Percentiles rank a stretch among this genome's conserved stretches.
These are phyloP conservation scores for Phylloboletellus chloephorus DNA, from an alignment of 1,284 basidiomycete genomes.

Conservation along the genomic window DNA sequence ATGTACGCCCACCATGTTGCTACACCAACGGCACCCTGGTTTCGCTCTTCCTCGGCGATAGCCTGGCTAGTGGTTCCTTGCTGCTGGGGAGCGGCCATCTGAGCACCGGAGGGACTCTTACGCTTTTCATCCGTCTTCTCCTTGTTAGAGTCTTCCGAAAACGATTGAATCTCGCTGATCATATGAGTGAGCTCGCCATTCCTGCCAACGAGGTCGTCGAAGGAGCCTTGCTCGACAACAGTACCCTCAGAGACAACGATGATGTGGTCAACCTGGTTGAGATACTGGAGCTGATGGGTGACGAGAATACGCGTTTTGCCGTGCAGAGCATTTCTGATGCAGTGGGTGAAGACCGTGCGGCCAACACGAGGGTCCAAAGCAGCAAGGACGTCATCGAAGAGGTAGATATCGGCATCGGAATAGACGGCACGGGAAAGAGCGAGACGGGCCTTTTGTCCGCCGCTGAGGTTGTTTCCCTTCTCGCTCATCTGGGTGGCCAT, in stretches of 20 bases:
- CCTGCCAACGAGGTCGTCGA: slow-evolving; percentile 34
- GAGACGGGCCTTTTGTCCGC: slow-evolving; percentile 48
- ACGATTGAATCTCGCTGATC: slow-evolving; percentile 32
- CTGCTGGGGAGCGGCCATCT: slow-evolving; percentile 11
- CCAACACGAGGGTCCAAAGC: slow-evolving; percentile 56
- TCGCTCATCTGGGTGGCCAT: slow-evolving; percentile 58
- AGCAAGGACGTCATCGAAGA: slow-evolving; percentile 46
- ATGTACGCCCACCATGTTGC: slow-evolving; percentile 32
- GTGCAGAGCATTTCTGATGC: slow-evolving; percentile 48
- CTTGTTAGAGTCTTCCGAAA: slow-evolving; percentile 31
- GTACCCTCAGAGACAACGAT: slow-evolving; percentile 46
- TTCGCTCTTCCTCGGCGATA: slow-evolving; percentile 53
- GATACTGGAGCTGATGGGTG: slow-evolving; percentile 57
- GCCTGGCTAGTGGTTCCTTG: slow-evolving; percentile 37
- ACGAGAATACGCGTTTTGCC: slow-evolving; percentile 52
- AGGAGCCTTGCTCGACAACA: slow-evolving; percentile 39
- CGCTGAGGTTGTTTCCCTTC: slow-evolving; percentile 48
- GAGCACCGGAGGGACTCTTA: slow-evolving; percentile 13
- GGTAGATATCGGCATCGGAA: slow-evolving; percentile 45
- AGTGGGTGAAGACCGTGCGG: slow-evolving; percentile 55
- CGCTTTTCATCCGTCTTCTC: slow-evolving; percentile 25
- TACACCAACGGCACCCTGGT: slow-evolving; percentile 47
- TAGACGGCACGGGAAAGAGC: slow-evolving; percentile 59
- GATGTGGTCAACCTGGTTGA: slow-evolving; percentile 48
- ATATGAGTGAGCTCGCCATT: slow-evolving; percentile 36